Conservation (phyloP, 2,329 filamentous ascomycete genomes). For the Penicillium sp. region DNA sequence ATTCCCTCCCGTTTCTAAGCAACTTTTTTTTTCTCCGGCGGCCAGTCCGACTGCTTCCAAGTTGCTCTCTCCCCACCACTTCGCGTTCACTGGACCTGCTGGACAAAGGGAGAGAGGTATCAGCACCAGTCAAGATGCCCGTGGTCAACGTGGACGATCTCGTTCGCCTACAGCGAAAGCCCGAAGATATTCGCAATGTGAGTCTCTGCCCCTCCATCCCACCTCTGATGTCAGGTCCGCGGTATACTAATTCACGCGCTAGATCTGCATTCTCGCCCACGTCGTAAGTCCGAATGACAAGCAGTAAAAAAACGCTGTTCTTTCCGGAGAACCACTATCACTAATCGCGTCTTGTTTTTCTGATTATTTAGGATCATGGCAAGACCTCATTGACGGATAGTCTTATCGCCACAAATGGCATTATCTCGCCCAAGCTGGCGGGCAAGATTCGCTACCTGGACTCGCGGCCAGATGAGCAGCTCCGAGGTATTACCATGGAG, state of each 20-base stretch:
- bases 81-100: constrained; percentile 9
- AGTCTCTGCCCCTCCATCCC: constrained; percentile 43
- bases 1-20: constrained; percentile 21
- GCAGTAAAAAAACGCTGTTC: neutral
- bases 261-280: constrained; percentile 95
- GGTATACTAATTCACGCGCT: constrained; percentile 35
- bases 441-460: constrained; percentile 98
- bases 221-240: constrained; percentile 24
- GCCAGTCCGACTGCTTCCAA: constrained; percentile 8
- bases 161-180: constrained; percentile 81
- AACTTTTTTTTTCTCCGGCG: constrained; percentile 23
- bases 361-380: constrained; percentile 72
- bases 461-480: constrained; percentile 92
- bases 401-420: constrained; percentile 96
- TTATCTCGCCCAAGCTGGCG: constrained; percentile 95
- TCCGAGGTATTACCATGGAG: constrained; percentile 99
- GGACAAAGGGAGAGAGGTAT: constrained; percentile 12
- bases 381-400: constrained; percentile 97
- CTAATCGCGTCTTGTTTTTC: constrained; percentile 5
- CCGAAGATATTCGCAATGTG: constrained; percentile 91
- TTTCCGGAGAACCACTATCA: neutral
- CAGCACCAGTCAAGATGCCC: constrained; percentile 66
- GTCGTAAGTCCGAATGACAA: constrained; percentile 60
- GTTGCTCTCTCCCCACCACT: constrained; percentile 12
- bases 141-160: constrained; percentile 89